Base-by-base conservation (phyloP, 768 basidiomycete species). In the Mycena leptocephala region DNA sequence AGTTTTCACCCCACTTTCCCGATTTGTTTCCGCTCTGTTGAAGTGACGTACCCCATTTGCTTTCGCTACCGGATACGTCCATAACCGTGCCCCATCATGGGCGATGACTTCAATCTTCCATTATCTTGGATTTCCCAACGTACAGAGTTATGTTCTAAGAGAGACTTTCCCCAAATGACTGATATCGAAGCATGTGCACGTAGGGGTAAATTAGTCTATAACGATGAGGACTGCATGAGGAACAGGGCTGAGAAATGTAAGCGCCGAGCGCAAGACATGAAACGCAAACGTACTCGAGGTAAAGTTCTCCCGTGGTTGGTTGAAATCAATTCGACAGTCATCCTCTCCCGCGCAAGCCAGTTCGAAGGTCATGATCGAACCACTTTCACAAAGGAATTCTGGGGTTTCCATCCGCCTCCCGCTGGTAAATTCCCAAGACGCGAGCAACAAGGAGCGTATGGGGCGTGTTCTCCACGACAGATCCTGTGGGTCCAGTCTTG, bases 401-500 rank as follows among this genome's bases (percentile, higher is more conserved):
- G 3, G 7, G 13, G 59, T 43, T 1, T 14, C 16, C 37, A 61
- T 6, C 3, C 16, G 14, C 56, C 18, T 16, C 7, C 3, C n/a
- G 30, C 10, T 7, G n/a, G 59, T 26, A 11, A 71, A 16, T 16
- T 71, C 43, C 70, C 70, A 71, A 2, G 59, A 43, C 58, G 39
- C 39, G 3, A 71, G 30, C 6, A 63, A 18, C 32, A 11, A 26
- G 0, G 33, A 14, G 7, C 70, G 70, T 14, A n/a, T n/a, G 3
- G 58, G 58, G 2, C 69, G 69, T 9, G 56, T 71, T 22, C 24
- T 48, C 70, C 70, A 71, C 2, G 70, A 71, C 9, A 71, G 11
- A n/a, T 2, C 3, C 10, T 43, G 8, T 2, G 70, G 59, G 46
- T 61, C 35, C 46, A 71, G 39, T 4, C 51, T 7, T 10, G n/a